phyloP scores from a whole-genome alignment of 2,329 filamentous ascomycete genomes.

The Dactylellina haptotyla region DNA sequence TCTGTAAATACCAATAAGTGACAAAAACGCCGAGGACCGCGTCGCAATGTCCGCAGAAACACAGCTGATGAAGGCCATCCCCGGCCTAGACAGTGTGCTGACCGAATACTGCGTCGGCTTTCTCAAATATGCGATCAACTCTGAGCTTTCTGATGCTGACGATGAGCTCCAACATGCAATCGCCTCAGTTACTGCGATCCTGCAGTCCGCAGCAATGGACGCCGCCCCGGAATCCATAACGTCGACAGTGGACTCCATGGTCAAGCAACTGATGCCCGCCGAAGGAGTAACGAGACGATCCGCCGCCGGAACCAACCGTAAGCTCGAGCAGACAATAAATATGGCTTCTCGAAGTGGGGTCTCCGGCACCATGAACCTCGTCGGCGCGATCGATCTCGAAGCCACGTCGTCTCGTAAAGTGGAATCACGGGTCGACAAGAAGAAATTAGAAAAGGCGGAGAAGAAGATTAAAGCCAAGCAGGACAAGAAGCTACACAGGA shows the following conservation, averaged over 20 bases:
- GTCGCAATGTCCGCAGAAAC: conserved; percentile 48
- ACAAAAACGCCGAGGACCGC: no score
- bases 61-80: conserved; percentile 68
- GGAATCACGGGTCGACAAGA: conserved; percentile 95
- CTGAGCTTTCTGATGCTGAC: conserved; percentile 76
- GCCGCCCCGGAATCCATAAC: conserved; percentile 79
- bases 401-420: conserved; percentile 92
- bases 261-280: conserved; percentile 76
- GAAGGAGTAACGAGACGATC: conserved; percentile 64
- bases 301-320: conserved; percentile 80
- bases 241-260: conserved; percentile 88
- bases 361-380: conserved; percentile 90
- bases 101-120: conserved; percentile 96
- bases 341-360: conserved; percentile 94
- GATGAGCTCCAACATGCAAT: conserved; percentile 86
- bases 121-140: conserved; percentile 87
- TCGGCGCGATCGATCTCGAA: conserved; percentile 85
- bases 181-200: conserved; percentile 81
- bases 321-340: conserved; percentile 92
- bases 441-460: conserved; percentile 99
- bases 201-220: conserved; percentile 82
- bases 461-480: conserved; percentile 97
- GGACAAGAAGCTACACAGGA: conserved; percentile 98
- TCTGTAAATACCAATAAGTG: not conserved
- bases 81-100: conserved; percentile 85